Conservation (phyloP, 495 filamentous ascomycete genomes). For the Neurospora tetraspora region DNA sequence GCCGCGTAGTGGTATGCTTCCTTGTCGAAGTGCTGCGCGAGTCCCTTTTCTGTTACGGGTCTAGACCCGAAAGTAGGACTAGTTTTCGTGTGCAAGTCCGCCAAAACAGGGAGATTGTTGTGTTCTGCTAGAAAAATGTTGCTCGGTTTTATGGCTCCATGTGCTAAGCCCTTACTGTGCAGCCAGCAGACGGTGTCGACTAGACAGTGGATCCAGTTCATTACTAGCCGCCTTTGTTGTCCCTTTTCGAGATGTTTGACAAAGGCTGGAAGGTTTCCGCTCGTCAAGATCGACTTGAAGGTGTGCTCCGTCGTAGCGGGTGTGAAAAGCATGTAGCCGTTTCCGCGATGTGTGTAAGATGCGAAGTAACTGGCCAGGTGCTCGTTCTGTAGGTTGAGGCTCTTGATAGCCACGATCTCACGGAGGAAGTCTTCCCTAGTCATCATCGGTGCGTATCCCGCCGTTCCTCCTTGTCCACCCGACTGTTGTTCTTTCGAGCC, state of each 20-base stretch:
- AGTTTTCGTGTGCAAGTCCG: background rate
- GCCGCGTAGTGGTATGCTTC: slow-evolving; percentile 84
- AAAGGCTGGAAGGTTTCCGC: slow-evolving; percentile 39
- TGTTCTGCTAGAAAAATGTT: background rate
- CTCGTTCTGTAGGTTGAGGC: slow-evolving; percentile 50
- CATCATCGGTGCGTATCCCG: slow-evolving; percentile 35
- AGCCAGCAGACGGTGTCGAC: slow-evolving; percentile 67
- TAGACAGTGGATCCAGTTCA: slow-evolving; percentile 86
- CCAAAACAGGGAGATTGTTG: background rate
- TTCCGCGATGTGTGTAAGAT: slow-evolving; percentile 66
- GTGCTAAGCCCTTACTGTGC: slow-evolving; percentile 60
- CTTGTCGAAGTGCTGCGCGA: slow-evolving; percentile 41
- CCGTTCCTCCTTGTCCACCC: slow-evolving; percentile 31
- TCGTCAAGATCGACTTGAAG: slow-evolving; percentile 68
- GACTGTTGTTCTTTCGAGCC: background rate
- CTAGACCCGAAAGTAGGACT: background rate
- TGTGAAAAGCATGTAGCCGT: slow-evolving; percentile 67
- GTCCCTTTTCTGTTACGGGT: background rate
- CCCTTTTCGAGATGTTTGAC: slow-evolving; percentile 67
- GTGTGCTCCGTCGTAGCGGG: slow-evolving; percentile 58
- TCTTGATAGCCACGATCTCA: slow-evolving; percentile 52
- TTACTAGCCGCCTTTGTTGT: slow-evolving; percentile 54
- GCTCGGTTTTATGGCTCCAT: slow-evolving; percentile 67
- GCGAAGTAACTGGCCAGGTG: slow-evolving; percentile 75
- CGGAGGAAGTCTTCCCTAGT: slow-evolving; percentile 56